Evolutionary conservation across 129 eudicot genomes (phyloP).

Genomic region (Oenanthe sinensis): DNA sequence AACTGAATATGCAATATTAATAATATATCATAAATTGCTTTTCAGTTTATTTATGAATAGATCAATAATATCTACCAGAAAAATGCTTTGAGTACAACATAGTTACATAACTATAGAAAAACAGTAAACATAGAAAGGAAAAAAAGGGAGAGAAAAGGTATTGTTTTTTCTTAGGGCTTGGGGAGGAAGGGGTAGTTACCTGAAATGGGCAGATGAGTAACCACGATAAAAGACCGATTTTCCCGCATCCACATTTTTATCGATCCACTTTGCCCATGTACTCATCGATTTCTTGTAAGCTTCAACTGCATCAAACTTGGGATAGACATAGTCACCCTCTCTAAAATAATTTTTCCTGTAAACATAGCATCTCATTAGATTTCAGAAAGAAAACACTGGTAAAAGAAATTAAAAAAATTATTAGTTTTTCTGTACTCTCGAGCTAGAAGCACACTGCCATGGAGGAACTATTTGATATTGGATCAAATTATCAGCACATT

Average conservation of each 20-base stretch:
- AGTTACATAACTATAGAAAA: background rate
- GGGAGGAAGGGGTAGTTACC: constrained; percentile 30
- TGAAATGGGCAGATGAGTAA: constrained; percentile 93
- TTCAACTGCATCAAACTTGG: constrained; percentile 78
- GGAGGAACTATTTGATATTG: background rate
- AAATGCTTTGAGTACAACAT: background rate
- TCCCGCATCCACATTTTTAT: constrained; percentile 35
- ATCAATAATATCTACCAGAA: background rate
- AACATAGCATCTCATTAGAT: background rate
- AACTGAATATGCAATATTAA: background rate
- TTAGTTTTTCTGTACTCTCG: background rate
- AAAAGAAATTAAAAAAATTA: background rate
- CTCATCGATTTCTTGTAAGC: constrained; percentile 74
- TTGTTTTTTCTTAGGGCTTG: background rate
- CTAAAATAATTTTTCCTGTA: constrained; percentile 71
- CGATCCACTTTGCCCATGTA: constrained; percentile 90
- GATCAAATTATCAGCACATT: background rate
- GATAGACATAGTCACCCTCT: constrained; percentile 71
- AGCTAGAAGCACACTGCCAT: background rate
- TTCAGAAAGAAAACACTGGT: background rate
- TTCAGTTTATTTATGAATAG: background rate
- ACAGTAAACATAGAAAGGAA: background rate
- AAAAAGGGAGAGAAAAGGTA: background rate
- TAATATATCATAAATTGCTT: background rate
- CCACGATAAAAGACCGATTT: constrained; percentile 80